Evolutionary conservation across 495 filamentous ascomycete genomes (phyloP), one percentile per base, ranked within the genome.

Genomic region (Echria macrotheca): DNA sequence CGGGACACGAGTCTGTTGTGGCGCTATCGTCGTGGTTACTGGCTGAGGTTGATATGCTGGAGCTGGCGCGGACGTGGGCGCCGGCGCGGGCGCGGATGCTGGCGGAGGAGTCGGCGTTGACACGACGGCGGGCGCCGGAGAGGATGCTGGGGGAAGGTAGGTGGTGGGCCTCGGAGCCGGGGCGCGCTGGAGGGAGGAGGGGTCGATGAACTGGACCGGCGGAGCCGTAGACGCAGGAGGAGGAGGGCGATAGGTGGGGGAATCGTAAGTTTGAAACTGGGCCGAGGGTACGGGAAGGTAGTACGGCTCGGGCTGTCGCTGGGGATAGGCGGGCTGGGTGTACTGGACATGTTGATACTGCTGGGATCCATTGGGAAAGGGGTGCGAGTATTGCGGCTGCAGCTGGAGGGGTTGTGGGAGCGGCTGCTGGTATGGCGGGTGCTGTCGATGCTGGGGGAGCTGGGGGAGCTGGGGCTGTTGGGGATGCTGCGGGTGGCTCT

Each of bases 261-360:
- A 53, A 49, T 56, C 56, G 56, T 47, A 56, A 42, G 25, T 57
- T 29, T 12, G 31, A 22, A 55, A 59, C 28, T 49, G 48, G n/a
- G n/a, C n/a, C n/a, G n/a, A n/a, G 40, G 63, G 59, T 6, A 55
- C 42, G 23, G 32, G 26, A 28, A 18, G 53, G 22, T 35, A 36
- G 25, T 52, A 55, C 33, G 49, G 49, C 0, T 48, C 50, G 2
- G 47, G 47, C 23, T 56, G 62, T n/a, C 54, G 53, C 26, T 43
- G 53, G 19, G 55, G 54, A 14, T 56, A 49, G 10, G 56, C 55
- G 14, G 48, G 48, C 29, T 52, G 24, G 22, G 38, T 32, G 44
- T 60, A 65, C 53, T 59, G 66, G 38, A 45, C 57, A 50, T 53
- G 58, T 17, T 59, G 61, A 22, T 59, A 55, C 31, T 67, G 61